These are phyloP conservation scores for Aureobasidium pullulans DNA, from an alignment of 2,329 filamentous ascomycete genomes.

Conservation along the genomic window DNA sequence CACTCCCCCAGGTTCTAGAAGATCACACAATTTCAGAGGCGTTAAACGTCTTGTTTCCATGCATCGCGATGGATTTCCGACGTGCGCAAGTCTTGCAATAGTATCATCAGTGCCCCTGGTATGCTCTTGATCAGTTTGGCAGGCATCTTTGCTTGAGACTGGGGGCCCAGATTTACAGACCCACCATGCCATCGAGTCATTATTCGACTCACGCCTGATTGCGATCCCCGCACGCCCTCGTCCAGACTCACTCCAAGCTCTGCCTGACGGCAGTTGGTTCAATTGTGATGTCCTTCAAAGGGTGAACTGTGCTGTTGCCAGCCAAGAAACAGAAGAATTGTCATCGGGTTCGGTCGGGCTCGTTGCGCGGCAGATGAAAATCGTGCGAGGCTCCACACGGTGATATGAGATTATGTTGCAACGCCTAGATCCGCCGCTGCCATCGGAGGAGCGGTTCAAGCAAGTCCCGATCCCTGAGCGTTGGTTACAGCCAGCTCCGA, in stretches of 20 bases:
- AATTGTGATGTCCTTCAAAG: background rate
- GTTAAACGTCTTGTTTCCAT: background rate
- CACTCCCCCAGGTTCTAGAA: slow-evolving; percentile 3
- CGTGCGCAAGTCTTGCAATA: background rate
- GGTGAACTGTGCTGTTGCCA: background rate
- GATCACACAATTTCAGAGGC: slow-evolving; percentile 4
- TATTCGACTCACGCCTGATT: background rate
- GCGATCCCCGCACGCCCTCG: background rate
- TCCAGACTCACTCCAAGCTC: background rate
- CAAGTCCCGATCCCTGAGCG: background rate
- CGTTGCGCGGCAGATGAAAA: slow-evolving; percentile 5
- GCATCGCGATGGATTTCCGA: background rate
- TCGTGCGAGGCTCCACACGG: slow-evolving; percentile 6
- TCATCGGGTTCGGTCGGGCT: slow-evolving; percentile 1
- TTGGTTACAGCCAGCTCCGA: background rate
- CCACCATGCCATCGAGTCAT: background rate
- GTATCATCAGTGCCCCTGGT: background rate
- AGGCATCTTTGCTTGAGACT: background rate
- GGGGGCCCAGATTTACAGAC: background rate
- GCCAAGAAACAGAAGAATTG: background rate
- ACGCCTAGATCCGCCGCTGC: slow-evolving; percentile 8
- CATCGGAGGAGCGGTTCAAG: background rate
- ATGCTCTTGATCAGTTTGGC: background rate
- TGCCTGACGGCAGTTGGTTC: background rate
- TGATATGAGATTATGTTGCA: slow-evolving; percentile 8